Percentiles rank a stretch among this genome's conserved stretches.
These are phyloP conservation scores for Fusarium beomiforme DNA, from an alignment of 2,329 filamentous ascomycete species.

Conservation along the genomic window DNA sequence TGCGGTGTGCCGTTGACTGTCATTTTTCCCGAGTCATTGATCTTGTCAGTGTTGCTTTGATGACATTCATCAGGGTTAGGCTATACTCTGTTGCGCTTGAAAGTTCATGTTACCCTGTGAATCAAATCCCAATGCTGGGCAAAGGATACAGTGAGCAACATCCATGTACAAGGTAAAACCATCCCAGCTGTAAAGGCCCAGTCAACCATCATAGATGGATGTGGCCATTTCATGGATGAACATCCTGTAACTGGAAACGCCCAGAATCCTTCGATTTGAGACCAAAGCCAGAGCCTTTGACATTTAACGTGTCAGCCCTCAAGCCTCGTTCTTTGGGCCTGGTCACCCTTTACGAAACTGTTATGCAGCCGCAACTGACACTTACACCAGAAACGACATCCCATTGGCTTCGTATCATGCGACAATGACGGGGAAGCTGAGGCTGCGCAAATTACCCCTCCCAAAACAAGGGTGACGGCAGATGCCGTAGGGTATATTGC, in stretches of 20 bases:
- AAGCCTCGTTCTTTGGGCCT: not conserved
- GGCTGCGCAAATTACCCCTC: not conserved
- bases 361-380: not conserved
- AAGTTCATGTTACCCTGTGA: not conserved
- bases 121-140: not conserved
- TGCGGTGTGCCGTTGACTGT: not conserved
- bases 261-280: not conserved
- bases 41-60: not conserved
- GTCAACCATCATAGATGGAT: not conserved
- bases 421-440: not conserved
- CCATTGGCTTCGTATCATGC: conserved; percentile 5
- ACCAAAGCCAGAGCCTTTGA: not conserved
- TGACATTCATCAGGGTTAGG: not conserved
- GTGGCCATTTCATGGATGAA: not conserved
- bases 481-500: conserved; percentile 16
- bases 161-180: not conserved
- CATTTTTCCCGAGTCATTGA: not conserved
- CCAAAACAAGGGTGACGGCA: not conserved
- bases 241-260: not conserved
- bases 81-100: not conserved
- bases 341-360: conserved; percentile 1
- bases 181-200: not conserved
- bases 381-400: not conserved
- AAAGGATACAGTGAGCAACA: not conserved
- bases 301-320: not conserved